Conservation (phyloP, 2,329 filamentous ascomycete species). For the Monosporascus sp. region DNA sequence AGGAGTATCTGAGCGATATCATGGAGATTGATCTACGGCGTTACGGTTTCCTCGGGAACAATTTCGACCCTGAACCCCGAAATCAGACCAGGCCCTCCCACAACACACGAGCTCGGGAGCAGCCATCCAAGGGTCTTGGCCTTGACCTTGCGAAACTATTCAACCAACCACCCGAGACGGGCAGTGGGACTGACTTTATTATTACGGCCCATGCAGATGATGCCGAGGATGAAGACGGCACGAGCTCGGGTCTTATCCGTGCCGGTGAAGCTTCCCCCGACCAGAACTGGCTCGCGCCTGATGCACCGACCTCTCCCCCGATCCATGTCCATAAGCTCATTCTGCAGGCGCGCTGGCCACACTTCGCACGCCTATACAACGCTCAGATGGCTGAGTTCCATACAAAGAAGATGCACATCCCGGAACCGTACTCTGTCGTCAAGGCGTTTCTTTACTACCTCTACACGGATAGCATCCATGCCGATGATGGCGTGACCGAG, state of each 20-base stretch:
- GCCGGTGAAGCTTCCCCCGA: conserved; percentile 36
- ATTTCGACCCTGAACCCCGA: conserved; percentile 51
- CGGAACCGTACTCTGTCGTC: conserved; percentile 90
- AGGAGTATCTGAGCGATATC: conserved; percentile 91
- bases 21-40: conserved; percentile 88
- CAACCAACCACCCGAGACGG: conserved; percentile 75
- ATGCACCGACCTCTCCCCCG: conserved; percentile 65
- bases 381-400: conserved; percentile 98
- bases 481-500: conserved; percentile 66
- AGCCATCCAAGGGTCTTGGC: conserved; percentile 65
- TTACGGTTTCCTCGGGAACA: conserved; percentile 85
- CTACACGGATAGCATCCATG: conserved; percentile 86
- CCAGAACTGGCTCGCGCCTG: conserved; percentile 54
- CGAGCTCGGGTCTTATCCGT: conserved; percentile 45
- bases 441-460: conserved; percentile 94
- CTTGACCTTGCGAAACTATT: conserved; percentile 82
- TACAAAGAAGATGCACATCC: conserved; percentile 95
- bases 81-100: conserved; percentile 44
- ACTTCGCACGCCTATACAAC: conserved; percentile 87
- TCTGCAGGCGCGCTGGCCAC: conserved; percentile 90
- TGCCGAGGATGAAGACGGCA: conserved; percentile 61
- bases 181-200: conserved; percentile 83
- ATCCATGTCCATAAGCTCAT: conserved; percentile 97
- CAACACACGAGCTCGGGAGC: conserved; percentile 41
- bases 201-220: conserved; percentile 84